Evolutionary conservation across 306 rosid species (phyloP), one percentile per base, ranked within the genome.

Genomic region (Parietaria judaica): DNA sequence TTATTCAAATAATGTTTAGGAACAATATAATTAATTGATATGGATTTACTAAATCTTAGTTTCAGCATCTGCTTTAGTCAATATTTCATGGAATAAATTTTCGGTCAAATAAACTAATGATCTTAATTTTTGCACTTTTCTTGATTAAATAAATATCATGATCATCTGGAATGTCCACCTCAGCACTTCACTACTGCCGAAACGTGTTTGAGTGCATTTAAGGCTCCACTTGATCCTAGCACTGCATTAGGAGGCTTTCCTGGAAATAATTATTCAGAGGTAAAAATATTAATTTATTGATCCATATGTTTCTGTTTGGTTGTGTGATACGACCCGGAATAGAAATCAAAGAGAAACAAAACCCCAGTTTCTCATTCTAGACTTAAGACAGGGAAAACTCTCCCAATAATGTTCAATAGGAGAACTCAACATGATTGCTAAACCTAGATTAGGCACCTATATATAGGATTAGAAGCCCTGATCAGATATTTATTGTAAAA

Each of bases 161-260:
- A 55, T 71, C 59, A 31, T 68, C 55, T 60, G 47, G 51, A 17
- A 60, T 47, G 70, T 70, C 58, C 16, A 57, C 72, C 69, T 77
- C 82, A 91, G 97, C 97, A 91, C 75, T 91, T 72, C 69, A 73
- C 87, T 64, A 76, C 97, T 65, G 67, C 96, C 8, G 97, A 91
- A 49, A 87, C 97, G 65, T 91, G 97, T 82, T 76, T 91, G 79
- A 87, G 97, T 72, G 96, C 97, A 65, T 91, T 87, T 79, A 76
- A 87, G 84, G 97, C 84, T 55, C 97, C 97, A 43, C 97, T 91
- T 61, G 97, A 91, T 62, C 97, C 97, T 62, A 80, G 84, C 78
- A 83, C 91, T 43, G 88, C 92, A 58, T 72, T 91, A 68, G 97
- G 97, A 78, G 97, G 97, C 73, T 91, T 81, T 78, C 76, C 82